Evolutionary conservation across 805 yeast genomes (phyloP).

Genomic region (Wickerhamomyces bisporus): DNA sequence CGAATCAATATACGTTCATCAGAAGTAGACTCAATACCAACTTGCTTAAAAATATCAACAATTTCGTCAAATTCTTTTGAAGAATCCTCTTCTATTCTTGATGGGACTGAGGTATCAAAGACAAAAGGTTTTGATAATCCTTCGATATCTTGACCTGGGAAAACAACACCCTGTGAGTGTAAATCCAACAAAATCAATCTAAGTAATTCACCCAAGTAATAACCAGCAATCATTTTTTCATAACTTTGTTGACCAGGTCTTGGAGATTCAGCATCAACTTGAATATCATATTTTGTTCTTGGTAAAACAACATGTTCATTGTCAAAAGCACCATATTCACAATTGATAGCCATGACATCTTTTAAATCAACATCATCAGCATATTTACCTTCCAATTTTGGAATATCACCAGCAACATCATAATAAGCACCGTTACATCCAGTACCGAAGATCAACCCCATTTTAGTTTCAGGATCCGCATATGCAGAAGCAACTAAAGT

Average conservation of each 20-base stretch:
- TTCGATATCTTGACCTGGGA: constrained; percentile 62
- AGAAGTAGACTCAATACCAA: constrained; percentile 57
- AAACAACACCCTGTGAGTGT: constrained; percentile 56
- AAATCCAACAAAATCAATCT: constrained; percentile 77
- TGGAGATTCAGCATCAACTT: constrained; percentile 81
- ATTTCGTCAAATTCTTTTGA: constrained; percentile 77
- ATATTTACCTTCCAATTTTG: constrained; percentile 72
- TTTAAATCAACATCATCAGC: constrained; percentile 56
- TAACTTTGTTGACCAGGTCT: constrained; percentile 95
- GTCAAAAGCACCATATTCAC: constrained; percentile 98
- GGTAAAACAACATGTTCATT: constrained; percentile 82
- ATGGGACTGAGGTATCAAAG: constrained; percentile 87
- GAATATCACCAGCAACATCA: constrained; percentile 66
- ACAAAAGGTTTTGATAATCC: constrained; percentile 59
- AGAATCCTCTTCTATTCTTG: constrained; percentile 84
- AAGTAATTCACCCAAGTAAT: constrained; percentile 88
- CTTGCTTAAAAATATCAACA: constrained; percentile 54
- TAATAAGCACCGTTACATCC: constrained; percentile 97
- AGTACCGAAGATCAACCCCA: constrained; percentile 96
- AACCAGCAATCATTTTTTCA: constrained; percentile 97
- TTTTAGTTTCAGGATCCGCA: constrained; percentile 79
- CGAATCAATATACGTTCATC: constrained; percentile 82
- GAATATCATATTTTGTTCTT: constrained; percentile 81
- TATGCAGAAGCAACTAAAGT: constrained; percentile 94
- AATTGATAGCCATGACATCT: constrained; percentile 90